Evolutionary conservation across 352 stramenopile species (phyloP).

Genomic region (Pythium vanterpoolii): DNA sequence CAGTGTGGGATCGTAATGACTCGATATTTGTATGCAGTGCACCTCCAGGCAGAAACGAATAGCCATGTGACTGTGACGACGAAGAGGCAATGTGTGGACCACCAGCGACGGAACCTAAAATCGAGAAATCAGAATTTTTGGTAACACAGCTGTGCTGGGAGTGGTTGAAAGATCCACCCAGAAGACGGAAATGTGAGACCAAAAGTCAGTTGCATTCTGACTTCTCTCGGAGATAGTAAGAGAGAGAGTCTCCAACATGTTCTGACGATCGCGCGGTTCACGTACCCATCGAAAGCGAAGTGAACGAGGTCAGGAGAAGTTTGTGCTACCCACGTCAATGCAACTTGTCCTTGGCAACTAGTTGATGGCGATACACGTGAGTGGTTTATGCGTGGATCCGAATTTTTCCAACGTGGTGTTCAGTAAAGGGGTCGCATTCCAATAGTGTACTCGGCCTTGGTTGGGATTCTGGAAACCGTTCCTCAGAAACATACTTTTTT

Average conservation of each 20-base stretch:
- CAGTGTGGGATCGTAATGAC: background rate
- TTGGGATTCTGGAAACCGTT: background rate
- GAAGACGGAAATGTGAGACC: no score
- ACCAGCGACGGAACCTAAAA: background rate
- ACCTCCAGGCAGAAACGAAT: background rate
- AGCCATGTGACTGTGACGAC: conserved; percentile 6
- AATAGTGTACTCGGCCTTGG: background rate
- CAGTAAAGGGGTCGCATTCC: background rate
- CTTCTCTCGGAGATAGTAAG: background rate
- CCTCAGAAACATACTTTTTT: background rate
- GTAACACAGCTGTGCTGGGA: background rate
- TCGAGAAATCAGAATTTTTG: background rate
- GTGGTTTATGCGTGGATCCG: background rate
- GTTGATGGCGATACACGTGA: background rate
- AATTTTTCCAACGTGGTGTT: background rate
- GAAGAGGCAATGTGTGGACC: background rate
- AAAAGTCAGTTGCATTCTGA: no score
- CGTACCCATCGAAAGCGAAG: no score
- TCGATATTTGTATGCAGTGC: conserved; percentile 5
- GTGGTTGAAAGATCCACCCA: background rate
- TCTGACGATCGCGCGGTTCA: no score
- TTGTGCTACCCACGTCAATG: background rate
- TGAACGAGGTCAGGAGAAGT: background rate
- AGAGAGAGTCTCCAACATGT: no score
- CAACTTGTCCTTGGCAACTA: background rate